These are phyloP conservation scores for Wickerhamomyces tratensis DNA, from an alignment of 805 yeast species.

Conservation along the genomic window DNA sequence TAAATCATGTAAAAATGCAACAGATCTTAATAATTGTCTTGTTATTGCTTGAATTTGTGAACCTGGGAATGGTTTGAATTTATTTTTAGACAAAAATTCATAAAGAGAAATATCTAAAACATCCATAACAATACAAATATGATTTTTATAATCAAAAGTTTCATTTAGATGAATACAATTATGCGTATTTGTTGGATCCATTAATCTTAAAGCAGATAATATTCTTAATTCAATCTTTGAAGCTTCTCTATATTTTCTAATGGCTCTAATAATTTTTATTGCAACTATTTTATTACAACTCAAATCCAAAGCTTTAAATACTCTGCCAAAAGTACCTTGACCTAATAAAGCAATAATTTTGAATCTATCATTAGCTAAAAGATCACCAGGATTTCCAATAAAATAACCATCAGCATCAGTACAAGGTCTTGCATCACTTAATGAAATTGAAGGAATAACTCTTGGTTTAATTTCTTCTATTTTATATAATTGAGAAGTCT, in stretches of 20 bases:
- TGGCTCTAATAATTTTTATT: slow-evolving; percentile 83
- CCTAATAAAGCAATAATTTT: slow-evolving; percentile 62
- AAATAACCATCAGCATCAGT: slow-evolving; percentile 55
- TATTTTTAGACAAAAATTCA: slow-evolving; percentile 81
- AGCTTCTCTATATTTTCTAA: slow-evolving; percentile 92
- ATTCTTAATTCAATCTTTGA: slow-evolving; percentile 87
- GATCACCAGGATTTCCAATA: slow-evolving; percentile 45
- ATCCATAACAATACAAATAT: slow-evolving; percentile 90
- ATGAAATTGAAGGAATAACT: slow-evolving; percentile 13
- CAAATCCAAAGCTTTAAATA: slow-evolving; percentile 71
- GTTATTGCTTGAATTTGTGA: slow-evolving; percentile 85
- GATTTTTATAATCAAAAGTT: slow-evolving; percentile 88
- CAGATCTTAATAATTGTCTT: slow-evolving; percentile 75
- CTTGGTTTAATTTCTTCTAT: slow-evolving; percentile 33
- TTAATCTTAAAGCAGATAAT: slow-evolving; percentile 56
- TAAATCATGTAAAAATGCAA: slow-evolving; percentile 82
- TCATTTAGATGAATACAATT: slow-evolving; percentile 83
- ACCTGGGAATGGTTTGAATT: slow-evolving; percentile 87
- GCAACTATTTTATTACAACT: slow-evolving; percentile 55
- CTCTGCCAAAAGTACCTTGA: slow-evolving; percentile 91
- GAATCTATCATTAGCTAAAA: slow-evolving; percentile 66
- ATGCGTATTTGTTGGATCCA: slow-evolving; percentile 55
- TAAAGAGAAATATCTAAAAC: slow-evolving; percentile 75
- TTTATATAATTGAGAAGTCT: slow-evolving; percentile 25
- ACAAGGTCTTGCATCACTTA: neutral